Evolutionary conservation across 129 eudicot species (phyloP).

Genomic region (Kitagawia praeruptora): DNA sequence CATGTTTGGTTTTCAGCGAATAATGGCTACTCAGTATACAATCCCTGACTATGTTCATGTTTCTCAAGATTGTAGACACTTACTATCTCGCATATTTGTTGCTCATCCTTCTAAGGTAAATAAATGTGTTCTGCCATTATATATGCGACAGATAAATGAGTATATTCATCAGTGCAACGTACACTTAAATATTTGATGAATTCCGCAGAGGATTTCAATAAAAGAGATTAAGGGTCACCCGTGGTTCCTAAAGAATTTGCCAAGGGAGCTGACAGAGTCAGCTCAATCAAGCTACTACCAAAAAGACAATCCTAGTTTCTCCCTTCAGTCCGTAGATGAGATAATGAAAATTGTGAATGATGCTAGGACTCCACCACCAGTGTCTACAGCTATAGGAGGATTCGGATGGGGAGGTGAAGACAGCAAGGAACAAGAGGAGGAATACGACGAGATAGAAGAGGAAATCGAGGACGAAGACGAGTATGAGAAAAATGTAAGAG

Average conservation of each 20-base stretch:
- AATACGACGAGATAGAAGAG: not conserved
- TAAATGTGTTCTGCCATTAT: not conserved
- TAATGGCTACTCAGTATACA: constrained; percentile 6
- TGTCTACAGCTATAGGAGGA: not conserved
- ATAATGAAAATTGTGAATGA: constrained; percentile 7
- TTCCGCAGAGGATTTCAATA: constrained; percentile 49
- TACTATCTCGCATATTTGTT: constrained; percentile 10
- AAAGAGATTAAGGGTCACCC: constrained; percentile 73
- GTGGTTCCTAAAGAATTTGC: constrained; percentile 80
- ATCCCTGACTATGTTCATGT: constrained; percentile 7
- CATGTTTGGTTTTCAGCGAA: not conserved
- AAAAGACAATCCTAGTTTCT: constrained; percentile 50
- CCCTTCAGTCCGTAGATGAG: constrained; percentile 31
- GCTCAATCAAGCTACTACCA: constrained; percentile 49
- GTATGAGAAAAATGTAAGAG: constrained; percentile 7
- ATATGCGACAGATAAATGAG: not conserved
- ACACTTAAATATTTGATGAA: not conserved
- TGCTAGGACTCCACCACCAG: constrained; percentile 8
- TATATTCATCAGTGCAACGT: not conserved
- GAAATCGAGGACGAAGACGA: not conserved
- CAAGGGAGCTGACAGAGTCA: constrained; percentile 61
- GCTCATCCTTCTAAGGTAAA: not conserved
- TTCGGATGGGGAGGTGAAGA: constrained; percentile 7
- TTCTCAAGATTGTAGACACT: constrained; percentile 10
- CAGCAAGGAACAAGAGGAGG: not conserved